Percentiles rank a stretch among this genome's conserved stretches.
Conservation (phyloP, 139 green algal genomes). For the Yamagishiella unicocca region DNA sequence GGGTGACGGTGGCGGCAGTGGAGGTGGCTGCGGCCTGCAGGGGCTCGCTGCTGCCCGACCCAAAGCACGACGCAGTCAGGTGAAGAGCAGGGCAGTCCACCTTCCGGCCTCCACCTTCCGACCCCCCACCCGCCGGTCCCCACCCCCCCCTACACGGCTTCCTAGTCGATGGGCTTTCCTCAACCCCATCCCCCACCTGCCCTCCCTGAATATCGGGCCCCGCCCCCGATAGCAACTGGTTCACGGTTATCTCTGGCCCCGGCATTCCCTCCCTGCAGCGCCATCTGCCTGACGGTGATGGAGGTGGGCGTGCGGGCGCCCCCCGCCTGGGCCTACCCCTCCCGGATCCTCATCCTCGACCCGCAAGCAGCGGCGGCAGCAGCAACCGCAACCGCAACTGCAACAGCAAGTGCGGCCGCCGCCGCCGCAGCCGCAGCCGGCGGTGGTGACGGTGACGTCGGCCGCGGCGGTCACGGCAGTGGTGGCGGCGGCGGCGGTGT, state of each 20-base stretch:
- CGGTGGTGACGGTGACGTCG: background rate
- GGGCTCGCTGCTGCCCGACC: conserved; percentile 86
- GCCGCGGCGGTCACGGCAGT: background rate
- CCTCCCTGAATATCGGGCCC: too few species aligned
- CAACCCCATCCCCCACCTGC: too few species aligned
- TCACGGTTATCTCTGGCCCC: too few species aligned
- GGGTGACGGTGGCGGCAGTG: conserved; percentile 81
- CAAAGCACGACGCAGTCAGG: conserved; percentile 80
- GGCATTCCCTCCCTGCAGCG: background rate
- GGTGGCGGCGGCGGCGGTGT: background rate
- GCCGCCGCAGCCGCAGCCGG: background rate
- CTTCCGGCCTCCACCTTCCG: too few species aligned
- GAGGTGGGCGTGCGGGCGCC: conserved; percentile 11
- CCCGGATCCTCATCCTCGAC: conserved; percentile 36
- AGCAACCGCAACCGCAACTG: background rate
- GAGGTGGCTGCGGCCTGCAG: conserved; percentile 88
- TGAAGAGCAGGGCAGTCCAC: background rate
- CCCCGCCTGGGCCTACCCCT: conserved; percentile 21
- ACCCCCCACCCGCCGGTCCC: too few species aligned
- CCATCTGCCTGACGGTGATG: conserved; percentile 17
- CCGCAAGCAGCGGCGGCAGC: background rate
- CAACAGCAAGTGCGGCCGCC: background rate
- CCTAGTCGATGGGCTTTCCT: too few species aligned
- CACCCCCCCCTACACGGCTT: too few species aligned
- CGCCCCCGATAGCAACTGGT: too few species aligned